Evolutionary conservation across 306 rosid genomes (phyloP), one percentile per base, ranked within the genome.

Genomic region (Vigna nakashimae): DNA sequence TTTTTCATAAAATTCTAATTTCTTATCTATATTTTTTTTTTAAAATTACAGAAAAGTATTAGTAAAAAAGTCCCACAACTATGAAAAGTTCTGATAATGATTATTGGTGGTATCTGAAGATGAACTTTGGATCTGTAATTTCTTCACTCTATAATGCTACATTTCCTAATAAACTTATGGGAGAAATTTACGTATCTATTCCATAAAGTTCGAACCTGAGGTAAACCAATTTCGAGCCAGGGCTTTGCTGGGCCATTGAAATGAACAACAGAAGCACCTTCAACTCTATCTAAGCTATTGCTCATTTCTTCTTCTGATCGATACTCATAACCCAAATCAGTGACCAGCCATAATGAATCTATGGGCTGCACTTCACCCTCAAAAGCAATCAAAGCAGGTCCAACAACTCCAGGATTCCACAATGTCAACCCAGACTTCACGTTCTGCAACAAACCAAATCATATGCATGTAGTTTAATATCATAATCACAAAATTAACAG

Each of bases 201-300:
- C 97, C 97, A 92, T 59, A 92, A 82, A 74, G 76, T 83, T 24
- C 91, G 90, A 80, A 83, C 89, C 85, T 86, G 88, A 13, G 97
- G 93, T 65, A 78, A 74, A 36, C 96, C 92, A 62, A 90, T 92
- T 82, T 90, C 91, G 9, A 92, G 96, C 97, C 97, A 92, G 5
- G 97, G 97, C 90, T 92, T 92, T 18, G 93, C 96, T 5, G 97
- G 97, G 78, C 97, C 97, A 64, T 87, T 92, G 90, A 92, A 92
- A 75, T 92, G 97, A 73, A 90, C 65, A 16, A 89, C 89, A 15
- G 90, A 84, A 58, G 96, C 91, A 65, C 84, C 88, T 77, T 87
- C 84, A 78, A 90, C 60, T 43, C 75, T 75, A 50, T 85, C 87
- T 22, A 14, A 28, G 65, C 64, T 76, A 57, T 82, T 76, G 57